Evolutionary conservation across 192 early-diverging fungal species (phyloP).

Genomic region (Coemansia sp.): DNA sequence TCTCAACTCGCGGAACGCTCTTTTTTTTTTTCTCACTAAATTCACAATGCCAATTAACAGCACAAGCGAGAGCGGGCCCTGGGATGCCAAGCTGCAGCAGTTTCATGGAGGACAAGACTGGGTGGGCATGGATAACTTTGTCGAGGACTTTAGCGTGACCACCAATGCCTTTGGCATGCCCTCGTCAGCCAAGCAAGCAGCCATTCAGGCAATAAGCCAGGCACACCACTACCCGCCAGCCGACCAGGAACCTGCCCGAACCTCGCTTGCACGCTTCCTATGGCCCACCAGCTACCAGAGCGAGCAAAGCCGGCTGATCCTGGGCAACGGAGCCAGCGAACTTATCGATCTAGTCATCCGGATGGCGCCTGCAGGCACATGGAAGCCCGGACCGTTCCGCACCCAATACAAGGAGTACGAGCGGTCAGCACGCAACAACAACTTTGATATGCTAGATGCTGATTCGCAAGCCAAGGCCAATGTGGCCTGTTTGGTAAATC

Average conservation of each 20-base stretch:
- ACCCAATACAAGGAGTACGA: constrained; percentile 92
- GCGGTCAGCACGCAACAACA: constrained; percentile 75
- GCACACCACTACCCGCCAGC: constrained; percentile 90
- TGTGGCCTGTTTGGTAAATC: constrained; percentile 83
- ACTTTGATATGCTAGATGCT: constrained; percentile 62
- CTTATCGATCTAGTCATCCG: constrained; percentile 86
- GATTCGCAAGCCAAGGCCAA: constrained; percentile 59
- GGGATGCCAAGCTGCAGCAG: constrained; percentile 87
- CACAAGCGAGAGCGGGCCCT: constrained; percentile 42
- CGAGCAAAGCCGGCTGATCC: constrained; percentile 65
- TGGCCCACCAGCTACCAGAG: constrained; percentile 62
- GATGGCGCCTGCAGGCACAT: constrained; percentile 68
- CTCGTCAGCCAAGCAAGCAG: constrained; percentile 66
- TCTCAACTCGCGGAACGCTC: background rate
- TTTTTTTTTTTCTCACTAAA: constrained; percentile 2
- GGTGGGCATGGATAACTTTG: constrained; percentile 77
- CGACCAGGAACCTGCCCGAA: constrained; percentile 87
- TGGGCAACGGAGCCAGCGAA: constrained; percentile 90
- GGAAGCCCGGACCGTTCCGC: constrained; percentile 83
- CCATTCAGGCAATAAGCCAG: constrained; percentile 61
- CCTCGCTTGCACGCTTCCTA: constrained; percentile 73
- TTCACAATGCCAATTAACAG: constrained; percentile 11
- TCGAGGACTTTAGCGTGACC: constrained; percentile 90
- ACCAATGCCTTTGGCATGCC: constrained; percentile 88
- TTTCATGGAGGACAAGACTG: constrained; percentile 89